phyloP scores from a whole-genome alignment of 148 eudicot genomes.

The Pouteria glomerata region DNA sequence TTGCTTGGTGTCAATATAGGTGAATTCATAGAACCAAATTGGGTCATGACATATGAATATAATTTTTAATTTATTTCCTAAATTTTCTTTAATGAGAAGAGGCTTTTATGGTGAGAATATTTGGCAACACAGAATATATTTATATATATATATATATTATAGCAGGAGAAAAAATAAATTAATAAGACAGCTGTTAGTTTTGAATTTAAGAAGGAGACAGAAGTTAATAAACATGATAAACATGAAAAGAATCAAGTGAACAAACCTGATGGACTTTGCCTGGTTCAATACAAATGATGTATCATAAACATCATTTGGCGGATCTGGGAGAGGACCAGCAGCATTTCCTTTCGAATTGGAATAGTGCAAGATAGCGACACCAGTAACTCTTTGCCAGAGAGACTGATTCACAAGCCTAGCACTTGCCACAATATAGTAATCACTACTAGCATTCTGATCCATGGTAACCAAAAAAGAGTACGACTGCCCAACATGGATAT shows the following conservation, averaged over 20 bases:
- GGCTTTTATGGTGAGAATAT: background rate
- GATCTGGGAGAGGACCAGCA: constrained; percentile 87
- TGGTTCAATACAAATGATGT: constrained; percentile 66
- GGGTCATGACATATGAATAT: background rate
- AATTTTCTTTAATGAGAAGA: background rate
- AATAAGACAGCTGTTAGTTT: background rate
- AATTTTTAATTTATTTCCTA: background rate
- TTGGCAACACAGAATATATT: no score
- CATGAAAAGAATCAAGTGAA: constrained; percentile 2
- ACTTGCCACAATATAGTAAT: constrained; percentile 93
- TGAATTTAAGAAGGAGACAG: background rate
- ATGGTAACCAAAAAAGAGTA: constrained; percentile 86
- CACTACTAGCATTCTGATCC: constrained; percentile 96
- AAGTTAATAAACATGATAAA: background rate
- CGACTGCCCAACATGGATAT: constrained; percentile 95
- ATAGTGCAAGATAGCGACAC: constrained; percentile 87
- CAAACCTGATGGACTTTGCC: constrained; percentile 84
- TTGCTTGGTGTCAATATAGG: background rate
- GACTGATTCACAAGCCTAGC: constrained; percentile 79
- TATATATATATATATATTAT: no score
- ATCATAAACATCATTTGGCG: constrained; percentile 71
- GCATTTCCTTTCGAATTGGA: constrained; percentile 86
- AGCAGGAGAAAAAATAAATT: background rate
- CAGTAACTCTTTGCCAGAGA: constrained; percentile 81
- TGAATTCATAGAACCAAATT: background rate